Percentiles rank a stretch among this genome's conserved stretches.
Evolutionary conservation across 192 early-diverging fungal genomes (phyloP).

Genomic region (Kappamyces sp.): DNA sequence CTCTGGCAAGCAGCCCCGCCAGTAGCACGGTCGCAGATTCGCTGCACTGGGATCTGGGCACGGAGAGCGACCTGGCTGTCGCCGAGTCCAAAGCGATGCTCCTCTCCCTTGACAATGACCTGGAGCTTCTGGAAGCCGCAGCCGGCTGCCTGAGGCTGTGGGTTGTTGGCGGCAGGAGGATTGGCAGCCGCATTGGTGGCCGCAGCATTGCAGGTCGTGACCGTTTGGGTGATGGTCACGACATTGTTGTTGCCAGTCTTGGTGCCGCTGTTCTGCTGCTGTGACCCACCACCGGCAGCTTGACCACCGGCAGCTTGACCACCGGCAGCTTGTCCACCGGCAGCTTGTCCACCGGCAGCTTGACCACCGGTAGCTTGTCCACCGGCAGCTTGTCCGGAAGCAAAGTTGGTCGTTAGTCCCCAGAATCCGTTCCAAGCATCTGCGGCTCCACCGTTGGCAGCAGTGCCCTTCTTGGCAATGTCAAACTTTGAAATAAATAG

Average conservation of each 20-base stretch:
- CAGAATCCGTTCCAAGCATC: slow-evolving; percentile 9
- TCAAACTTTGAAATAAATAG: background rate
- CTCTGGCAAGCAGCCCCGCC: no score
- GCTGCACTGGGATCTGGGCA: background rate
- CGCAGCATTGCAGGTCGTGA: no score
- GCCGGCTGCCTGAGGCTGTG: no score
- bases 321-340: no score
- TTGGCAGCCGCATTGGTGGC: no score
- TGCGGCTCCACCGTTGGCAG: slow-evolving; percentile 8
- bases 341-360: no score
- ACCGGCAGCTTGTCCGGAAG: background rate
- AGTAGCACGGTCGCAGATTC: background rate
- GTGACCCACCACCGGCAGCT: background rate
- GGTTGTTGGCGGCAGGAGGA: no score
- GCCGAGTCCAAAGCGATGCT: background rate
- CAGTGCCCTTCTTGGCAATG: background rate
- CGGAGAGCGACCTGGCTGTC: background rate
- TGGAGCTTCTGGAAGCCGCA: background rate
- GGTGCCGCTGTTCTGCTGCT: no score
- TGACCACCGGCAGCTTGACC: no score
- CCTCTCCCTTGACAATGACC: background rate
- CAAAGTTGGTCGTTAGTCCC: slow-evolving; percentile 9
- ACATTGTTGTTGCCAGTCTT: no score
- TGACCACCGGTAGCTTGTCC: no score
- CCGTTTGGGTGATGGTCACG: no score